A percentile compares a stretch with the other conserved stretches of the same genome.
Evolutionary conservation across 2,329 filamentous ascomycete genomes (phyloP).

Genomic region (Corinectria fuckeliana): DNA sequence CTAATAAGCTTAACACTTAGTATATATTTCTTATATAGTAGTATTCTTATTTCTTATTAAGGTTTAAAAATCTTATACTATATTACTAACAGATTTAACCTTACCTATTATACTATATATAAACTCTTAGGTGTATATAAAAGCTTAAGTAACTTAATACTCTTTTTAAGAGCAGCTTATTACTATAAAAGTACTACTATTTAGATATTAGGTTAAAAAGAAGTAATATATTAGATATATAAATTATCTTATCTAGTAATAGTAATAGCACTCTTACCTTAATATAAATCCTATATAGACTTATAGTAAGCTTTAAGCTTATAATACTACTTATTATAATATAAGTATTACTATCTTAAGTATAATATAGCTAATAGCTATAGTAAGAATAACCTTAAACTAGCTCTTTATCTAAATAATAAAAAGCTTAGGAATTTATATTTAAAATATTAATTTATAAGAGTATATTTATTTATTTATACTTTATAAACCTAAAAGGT

Average conservation of each 20-base stretch:
- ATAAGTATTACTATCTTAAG: not conserved
- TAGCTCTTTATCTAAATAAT: not conserved
- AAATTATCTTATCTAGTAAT: not conserved
- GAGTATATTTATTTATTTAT: too few species aligned
- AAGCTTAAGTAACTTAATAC: not conserved
- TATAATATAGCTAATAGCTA: not conserved
- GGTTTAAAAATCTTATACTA: not conserved
- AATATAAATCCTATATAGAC: not conserved
- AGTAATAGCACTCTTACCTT: not conserved
- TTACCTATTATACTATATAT: not conserved
- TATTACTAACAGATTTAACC: too few species aligned
- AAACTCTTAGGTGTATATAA: not conserved
- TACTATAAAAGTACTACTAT: too few species aligned
- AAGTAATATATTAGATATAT: not conserved
- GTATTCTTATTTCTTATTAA: not conserved
- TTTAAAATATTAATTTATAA: too few species aligned
- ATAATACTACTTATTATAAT: not conserved
- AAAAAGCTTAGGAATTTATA: too few species aligned
- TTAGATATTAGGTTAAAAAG: too few species aligned
- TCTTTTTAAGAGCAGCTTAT: not conserved
- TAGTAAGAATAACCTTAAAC: not conserved
- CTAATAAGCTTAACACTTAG: too few species aligned
- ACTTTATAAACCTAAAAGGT: too few species aligned
- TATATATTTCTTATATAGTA: not conserved
- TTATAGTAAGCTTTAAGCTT: not conserved